Evolutionary conservation across 305 asterid species (phyloP).

Genomic region (Stenogyne calaminthoides): DNA sequence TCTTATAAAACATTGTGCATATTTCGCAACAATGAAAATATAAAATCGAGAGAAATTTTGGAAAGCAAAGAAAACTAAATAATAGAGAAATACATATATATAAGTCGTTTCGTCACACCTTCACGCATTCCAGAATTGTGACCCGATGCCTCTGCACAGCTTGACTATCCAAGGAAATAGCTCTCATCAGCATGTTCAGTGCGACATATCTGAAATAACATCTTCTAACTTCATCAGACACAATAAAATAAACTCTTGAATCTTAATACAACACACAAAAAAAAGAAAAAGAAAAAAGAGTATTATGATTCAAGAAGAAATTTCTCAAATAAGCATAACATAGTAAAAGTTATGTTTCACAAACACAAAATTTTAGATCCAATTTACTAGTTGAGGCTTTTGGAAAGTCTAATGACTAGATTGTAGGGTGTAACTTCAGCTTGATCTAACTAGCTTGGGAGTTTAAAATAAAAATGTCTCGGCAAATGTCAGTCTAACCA

Average conservation of each 20-base stretch:
- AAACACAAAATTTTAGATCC: background rate
- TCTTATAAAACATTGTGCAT: constrained; percentile 12
- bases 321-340: background rate
- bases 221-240: constrained; percentile 33
- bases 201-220: constrained; percentile 85
- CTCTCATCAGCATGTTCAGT: constrained; percentile 97
- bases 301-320: background rate
- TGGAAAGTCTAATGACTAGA: constrained; percentile 2
- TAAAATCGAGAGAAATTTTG: constrained; percentile 5
- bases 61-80: constrained; percentile 18
- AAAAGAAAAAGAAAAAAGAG: background rate
- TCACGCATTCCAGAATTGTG: constrained; percentile 95
- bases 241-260: background rate
- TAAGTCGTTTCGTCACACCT: constrained; percentile 52
- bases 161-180: constrained; percentile 86
- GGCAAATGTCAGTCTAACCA: background rate
- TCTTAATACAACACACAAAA: background rate
- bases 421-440: background rate
- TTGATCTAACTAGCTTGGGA: constrained; percentile 5
- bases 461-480: background rate
- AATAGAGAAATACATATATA: constrained; percentile 1
- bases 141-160: constrained; percentile 98
- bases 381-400: background rate
- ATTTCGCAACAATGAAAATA: constrained; percentile 22
- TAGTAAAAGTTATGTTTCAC: background rate